These are phyloP conservation scores for Nakaseomyces uthaithaninus DNA, from an alignment of 1,139 yeast genomes.

Conservation along the genomic window DNA sequence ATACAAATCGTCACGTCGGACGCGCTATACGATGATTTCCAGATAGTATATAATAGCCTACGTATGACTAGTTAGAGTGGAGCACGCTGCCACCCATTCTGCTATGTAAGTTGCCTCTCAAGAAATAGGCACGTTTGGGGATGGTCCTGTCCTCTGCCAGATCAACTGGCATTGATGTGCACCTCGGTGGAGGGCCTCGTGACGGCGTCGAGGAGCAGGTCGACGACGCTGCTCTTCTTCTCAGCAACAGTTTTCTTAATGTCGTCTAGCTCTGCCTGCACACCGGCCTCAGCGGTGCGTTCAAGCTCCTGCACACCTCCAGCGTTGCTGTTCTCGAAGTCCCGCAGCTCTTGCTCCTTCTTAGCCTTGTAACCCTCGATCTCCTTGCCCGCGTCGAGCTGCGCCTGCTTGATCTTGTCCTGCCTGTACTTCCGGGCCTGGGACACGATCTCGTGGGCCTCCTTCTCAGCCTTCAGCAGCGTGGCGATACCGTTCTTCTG, in stretches of 20 bases:
- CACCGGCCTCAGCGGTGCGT: conserved; percentile 59
- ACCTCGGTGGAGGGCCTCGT: conserved; percentile 70
- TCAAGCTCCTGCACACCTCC: conserved; percentile 47
- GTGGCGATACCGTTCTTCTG: conserved; percentile 34
- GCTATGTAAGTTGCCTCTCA: no score
- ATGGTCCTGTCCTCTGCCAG: no score
- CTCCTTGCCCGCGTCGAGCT: conserved; percentile 84
- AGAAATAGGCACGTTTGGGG: no score
- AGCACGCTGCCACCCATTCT: no score
- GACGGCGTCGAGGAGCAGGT: conserved; percentile 73
- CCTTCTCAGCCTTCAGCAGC: conserved; percentile 68
- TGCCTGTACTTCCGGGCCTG: conserved; percentile 64
- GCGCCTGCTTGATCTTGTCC: conserved; percentile 71
- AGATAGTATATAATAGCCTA: no score
- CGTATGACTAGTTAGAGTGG: no score
- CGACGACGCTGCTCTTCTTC: conserved; percentile 61
- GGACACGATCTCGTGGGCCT: conserved; percentile 90
- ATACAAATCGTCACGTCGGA: no score
- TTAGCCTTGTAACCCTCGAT: conserved; percentile 77
- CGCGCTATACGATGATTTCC: no score
- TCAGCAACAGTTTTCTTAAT: conserved; percentile 56
- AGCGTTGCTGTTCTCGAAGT: conserved; percentile 47
- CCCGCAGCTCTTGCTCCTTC: conserved; percentile 75
- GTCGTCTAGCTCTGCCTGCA: conserved; percentile 49
- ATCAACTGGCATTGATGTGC: conserved; percentile 59